Base-by-base conservation (phyloP, 2,329 filamentous ascomycete genomes). In the Lasiodiplodia gonubiensis region DNA sequence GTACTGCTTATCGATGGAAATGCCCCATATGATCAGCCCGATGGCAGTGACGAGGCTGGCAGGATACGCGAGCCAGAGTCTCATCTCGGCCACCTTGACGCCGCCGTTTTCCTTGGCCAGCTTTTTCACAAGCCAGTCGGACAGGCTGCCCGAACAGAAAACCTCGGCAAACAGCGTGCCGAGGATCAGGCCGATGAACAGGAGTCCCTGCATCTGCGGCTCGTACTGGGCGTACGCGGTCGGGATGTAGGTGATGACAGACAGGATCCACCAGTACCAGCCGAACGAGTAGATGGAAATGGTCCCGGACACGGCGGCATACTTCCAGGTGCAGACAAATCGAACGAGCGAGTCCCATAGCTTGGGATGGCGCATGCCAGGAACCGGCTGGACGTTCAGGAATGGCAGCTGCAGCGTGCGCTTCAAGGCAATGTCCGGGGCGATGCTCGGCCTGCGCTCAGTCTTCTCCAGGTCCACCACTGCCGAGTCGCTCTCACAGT, bases 191-290 rank as follows among this genome's bases (percentile, higher is more conserved):
- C 86, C 86, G 10, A 86, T 71, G 68, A 85, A 86, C 7, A 87
- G 74, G 0, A 88, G 74, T 0, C 84, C 85, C 70, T 87, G 85
- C 35, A 83, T 82, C 54, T 85, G 76, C 2, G 84, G 80, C 0
- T 75, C 73, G 68, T 84, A 83, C n/a, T 76, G 70, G n/a, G 72
- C 72, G 68, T 87, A 87, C 27, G 85, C 86, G 2, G 81, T 78
- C 0, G 85, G 85, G 3, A 85, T 76, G 77, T 85, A 80, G 2
- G 85, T 86, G 66, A 86, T 83, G 23, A 86, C 79, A 0, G 81
- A 82, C 12, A 86, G 69, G 5, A 86, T 77, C 85, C 85, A 87
- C 84, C 85, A 88, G 72, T 87, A 88, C 82, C 84, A 86, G 2
- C 79, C 73, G 69, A 86, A 87, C 70, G 80, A 83, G 74, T 85